Percentiles rank a stretch among this genome's conserved stretches.
Evolutionary conservation across 768 basidiomycete genomes (phyloP).

Genomic region (Agrocybe chaxingu): DNA sequence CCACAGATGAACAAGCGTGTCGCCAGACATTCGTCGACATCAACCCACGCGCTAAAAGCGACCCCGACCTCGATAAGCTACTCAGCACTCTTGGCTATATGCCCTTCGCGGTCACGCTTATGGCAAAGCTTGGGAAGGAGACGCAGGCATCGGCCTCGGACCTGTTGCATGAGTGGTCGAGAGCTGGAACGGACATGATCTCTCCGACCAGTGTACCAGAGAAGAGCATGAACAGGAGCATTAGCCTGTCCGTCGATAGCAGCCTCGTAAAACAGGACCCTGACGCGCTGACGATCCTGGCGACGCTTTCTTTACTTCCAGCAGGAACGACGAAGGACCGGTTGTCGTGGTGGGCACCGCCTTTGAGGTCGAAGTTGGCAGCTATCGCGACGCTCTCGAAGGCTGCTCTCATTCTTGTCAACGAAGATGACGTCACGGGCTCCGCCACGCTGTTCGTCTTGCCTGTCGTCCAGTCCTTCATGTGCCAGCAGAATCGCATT

Average conservation of each 20-base stretch:
- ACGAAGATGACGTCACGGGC: background rate
- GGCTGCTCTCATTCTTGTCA: background rate
- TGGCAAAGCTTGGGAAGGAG: constrained; percentile 20
- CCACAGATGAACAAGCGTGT: constrained; percentile 14
- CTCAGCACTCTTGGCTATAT: constrained; percentile 23
- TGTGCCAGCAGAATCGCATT: background rate
- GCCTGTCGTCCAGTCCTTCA: background rate
- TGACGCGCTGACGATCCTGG: constrained; percentile 17
- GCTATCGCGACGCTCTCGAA: constrained; percentile 7
- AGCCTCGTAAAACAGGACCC: constrained; percentile 8
- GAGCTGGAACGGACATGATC: constrained; percentile 5
- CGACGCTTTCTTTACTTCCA: constrained; percentile 21
- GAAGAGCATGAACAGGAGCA: constrained; percentile 16
- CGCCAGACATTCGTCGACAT: constrained; percentile 13
- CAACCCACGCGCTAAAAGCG: constrained; percentile 7
- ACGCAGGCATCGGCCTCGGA: constrained; percentile 2
- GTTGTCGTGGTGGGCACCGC: constrained; percentile 8
- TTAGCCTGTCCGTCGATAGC: constrained; percentile 17
- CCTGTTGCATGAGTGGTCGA: constrained; percentile 11
- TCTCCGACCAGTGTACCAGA: constrained; percentile 1
- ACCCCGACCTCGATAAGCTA: constrained; percentile 14
- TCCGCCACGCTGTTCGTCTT: background rate
- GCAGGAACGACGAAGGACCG: constrained; percentile 11
- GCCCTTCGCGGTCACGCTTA: constrained; percentile 30
- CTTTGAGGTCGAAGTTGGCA: background rate